Conservation (phyloP, 2,329 filamentous ascomycete species). For the Colletotrichum cuscutae region DNA sequence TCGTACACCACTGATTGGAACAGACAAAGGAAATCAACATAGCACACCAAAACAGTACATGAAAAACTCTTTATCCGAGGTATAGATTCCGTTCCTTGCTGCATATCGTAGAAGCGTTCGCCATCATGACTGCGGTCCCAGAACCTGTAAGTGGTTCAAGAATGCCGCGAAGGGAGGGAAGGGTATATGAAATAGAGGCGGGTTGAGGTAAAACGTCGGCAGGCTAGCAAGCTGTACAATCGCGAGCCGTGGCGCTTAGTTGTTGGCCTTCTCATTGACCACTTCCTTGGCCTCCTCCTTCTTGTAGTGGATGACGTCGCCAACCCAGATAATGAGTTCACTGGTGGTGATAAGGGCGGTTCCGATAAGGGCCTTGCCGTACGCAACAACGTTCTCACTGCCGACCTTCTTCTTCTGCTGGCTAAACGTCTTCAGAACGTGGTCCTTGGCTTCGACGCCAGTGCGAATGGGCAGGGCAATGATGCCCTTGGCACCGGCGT, state of each 20-base stretch:
- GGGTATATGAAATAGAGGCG: constrained; percentile 27
- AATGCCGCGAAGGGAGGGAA: constrained; percentile 1
- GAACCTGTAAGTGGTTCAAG: constrained; percentile 14
- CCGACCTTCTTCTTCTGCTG: constrained; percentile 72
- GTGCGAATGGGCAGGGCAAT: constrained; percentile 72
- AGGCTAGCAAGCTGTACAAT: neutral
- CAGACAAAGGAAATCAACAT: constrained; percentile 22
- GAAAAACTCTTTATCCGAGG: constrained; percentile 25
- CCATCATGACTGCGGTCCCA: constrained; percentile 23
- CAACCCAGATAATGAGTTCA: constrained; percentile 72
- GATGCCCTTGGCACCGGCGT: constrained; percentile 69
- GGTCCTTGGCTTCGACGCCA: constrained; percentile 69
- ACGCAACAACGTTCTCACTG: constrained; percentile 71
- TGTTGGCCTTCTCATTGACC: constrained; percentile 61
- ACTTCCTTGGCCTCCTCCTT: constrained; percentile 70
- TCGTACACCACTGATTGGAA: constrained; percentile 22
- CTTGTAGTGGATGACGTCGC: constrained; percentile 67
- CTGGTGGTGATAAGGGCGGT: constrained; percentile 74
- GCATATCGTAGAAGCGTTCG: constrained; percentile 32
- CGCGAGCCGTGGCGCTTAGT: constrained; percentile 43
- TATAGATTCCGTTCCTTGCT: constrained; percentile 33
- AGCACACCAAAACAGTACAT: constrained; percentile 12
- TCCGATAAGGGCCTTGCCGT: constrained; percentile 75
- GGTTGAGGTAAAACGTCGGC: neutral
- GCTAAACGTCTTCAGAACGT: constrained; percentile 66